Evolutionary conservation across 345 rosid species (phyloP), one percentile per base, ranked within the genome.

Genomic region (Euphorbia lathyris): DNA sequence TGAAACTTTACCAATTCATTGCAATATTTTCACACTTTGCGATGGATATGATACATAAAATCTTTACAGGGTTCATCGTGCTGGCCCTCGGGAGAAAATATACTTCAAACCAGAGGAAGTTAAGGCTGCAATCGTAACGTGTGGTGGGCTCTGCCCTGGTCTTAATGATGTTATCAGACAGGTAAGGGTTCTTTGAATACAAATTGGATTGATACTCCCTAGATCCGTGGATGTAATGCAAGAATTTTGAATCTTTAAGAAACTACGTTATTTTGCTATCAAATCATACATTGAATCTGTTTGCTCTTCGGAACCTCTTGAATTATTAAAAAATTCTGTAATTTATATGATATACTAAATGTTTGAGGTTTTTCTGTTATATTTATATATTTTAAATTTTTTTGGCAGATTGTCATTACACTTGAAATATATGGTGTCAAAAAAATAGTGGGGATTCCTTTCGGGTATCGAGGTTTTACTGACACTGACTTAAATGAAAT

Each of bases 61-160:
- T 65, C 50, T 67, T 72, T 25, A 17, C 65, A 94, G 98, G 96
- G 88, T 88, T 73, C 96, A 91, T 72, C 96, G 96, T 63, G 97
- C 97, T 74, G 97, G 98, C 16, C 97, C 98, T 55, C 85, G 95
- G 75, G 93, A 87, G 77, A 87, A 91, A 78, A 94, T 94, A 45
- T 91, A 86, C 74, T 91, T 87, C 71, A 82, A 82, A 79, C 98
- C 97, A 30, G 95, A 89, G 79, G 85, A 93, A 83, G 97, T 91
- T 40, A 89, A 91, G 66, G 93, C 97, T 32, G 96, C 96, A 0
- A 96, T 92, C 74, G 80, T 96, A 66, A 96, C 98, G 59, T 96
- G 97, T 85, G 97, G 97, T 76, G 97, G 97, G 45, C 90, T 95
- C 58, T 95, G 97, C 80, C 97, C 97, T 71, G 96, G 97, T 74